A percentile compares a stretch with the other conserved stretches of the same genome.
These are phyloP conservation scores for Delitschia confertaspora DNA, from an alignment of 495 filamentous ascomycete genomes.

Conservation along the genomic window DNA sequence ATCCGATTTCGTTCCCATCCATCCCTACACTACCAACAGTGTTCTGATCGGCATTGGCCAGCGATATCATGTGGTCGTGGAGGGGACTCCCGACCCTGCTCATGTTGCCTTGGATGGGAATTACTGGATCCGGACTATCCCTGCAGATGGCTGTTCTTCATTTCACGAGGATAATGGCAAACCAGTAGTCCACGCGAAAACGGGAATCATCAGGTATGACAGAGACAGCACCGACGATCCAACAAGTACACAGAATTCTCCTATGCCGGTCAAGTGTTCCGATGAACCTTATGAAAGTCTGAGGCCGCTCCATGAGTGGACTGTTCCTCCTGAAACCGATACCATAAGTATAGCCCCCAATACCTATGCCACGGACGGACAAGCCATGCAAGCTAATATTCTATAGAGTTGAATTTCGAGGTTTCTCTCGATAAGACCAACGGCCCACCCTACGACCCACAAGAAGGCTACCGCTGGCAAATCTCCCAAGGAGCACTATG, in stretches of 20 bases:
- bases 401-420: too few relatives aligned
- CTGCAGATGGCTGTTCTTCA: neutral
- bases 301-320: neutral
- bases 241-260: slow-evolving; percentile 17
- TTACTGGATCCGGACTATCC: slow-evolving; percentile 16
- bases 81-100: slow-evolving; percentile 25
- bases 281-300: slow-evolving; percentile 11
- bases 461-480: too few relatives aligned
- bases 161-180: slow-evolving; percentile 7
- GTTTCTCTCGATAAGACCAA: too few relatives aligned
- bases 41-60: slow-evolving; percentile 23
- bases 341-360: too few relatives aligned
- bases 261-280: slow-evolving; percentile 4
- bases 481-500: too few relatives aligned
- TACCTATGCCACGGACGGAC: too few relatives aligned
- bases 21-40: slow-evolving; percentile 6
- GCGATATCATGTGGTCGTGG: slow-evolving; percentile 33
- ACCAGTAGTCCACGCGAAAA: too few relatives aligned
- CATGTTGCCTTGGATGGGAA: slow-evolving; percentile 3
- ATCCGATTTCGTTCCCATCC: slow-evolving; percentile 31
- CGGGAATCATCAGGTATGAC: slow-evolving; percentile 7
- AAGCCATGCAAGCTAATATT: too few relatives aligned
- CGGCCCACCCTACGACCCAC: too few relatives aligned
- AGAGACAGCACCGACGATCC: neutral
- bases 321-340: too few relatives aligned